Conservation (phyloP, 345 rosid species). For the Clarkia xantiana region DNA sequence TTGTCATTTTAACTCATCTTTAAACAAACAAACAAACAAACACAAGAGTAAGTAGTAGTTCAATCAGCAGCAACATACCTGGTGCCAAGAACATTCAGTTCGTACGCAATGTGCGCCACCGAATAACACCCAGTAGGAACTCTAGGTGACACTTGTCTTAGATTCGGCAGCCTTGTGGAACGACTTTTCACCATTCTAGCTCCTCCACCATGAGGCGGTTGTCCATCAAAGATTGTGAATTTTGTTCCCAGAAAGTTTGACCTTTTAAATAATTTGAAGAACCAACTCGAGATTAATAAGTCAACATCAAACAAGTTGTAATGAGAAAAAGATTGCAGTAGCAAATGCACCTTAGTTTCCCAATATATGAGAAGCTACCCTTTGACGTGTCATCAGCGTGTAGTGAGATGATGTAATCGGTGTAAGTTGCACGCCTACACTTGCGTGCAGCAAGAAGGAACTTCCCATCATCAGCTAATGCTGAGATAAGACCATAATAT, state of each 20-base stretch:
- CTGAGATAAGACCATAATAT: slow-evolving; percentile 20
- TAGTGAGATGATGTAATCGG: slow-evolving; percentile 72
- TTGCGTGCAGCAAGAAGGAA: slow-evolving; percentile 83
- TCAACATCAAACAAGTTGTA: not conserved
- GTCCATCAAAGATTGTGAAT: slow-evolving; percentile 76
- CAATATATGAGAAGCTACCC: slow-evolving; percentile 67
- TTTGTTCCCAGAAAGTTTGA: slow-evolving; percentile 92
- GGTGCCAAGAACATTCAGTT: slow-evolving; percentile 74
- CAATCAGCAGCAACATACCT: slow-evolving; percentile 21
- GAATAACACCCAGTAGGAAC: slow-evolving; percentile 60
- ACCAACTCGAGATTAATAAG: slow-evolving; percentile 7
- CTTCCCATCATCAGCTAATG: slow-evolving; percentile 77
- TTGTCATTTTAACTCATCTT: not conserved
- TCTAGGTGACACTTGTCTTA: slow-evolving; percentile 64
- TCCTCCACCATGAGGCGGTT: slow-evolving; percentile 44
- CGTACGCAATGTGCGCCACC: slow-evolving; percentile 65
- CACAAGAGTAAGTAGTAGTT: not conserved
- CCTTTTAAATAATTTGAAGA: slow-evolving; percentile 15
- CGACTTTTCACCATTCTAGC: slow-evolving; percentile 43
- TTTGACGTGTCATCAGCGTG: slow-evolving; percentile 51
- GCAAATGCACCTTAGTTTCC: slow-evolving; percentile 56
- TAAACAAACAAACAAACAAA: not conserved
- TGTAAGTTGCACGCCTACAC: slow-evolving; percentile 71
- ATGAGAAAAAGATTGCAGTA: not conserved
- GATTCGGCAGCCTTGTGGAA: slow-evolving; percentile 50